These are phyloP conservation scores for Pseudogymnoascus sp. DNA, from an alignment of 2,329 filamentous ascomycete genomes.

Conservation along the genomic window DNA sequence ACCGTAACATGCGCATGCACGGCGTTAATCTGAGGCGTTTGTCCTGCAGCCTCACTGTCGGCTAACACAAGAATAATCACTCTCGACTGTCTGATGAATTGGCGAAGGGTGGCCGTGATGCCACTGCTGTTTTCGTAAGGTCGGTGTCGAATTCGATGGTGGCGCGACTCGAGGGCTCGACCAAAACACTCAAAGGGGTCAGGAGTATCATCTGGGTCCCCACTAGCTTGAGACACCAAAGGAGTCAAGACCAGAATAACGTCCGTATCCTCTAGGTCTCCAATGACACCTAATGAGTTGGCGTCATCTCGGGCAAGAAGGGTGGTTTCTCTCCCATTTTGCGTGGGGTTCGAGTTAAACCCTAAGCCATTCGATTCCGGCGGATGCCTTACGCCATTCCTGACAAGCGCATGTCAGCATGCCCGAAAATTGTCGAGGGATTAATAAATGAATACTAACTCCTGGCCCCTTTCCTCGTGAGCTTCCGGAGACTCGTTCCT, in stretches of 20 bases:
- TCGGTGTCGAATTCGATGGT: conserved; percentile 59
- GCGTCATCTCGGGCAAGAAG: conserved; percentile 24
- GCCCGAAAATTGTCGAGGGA: not conserved
- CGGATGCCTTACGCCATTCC: not conserved
- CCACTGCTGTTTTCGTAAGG: conserved; percentile 46
- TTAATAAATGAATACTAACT: conserved; percentile 1
- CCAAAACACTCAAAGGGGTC: conserved; percentile 71
- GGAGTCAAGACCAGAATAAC: conserved; percentile 57
- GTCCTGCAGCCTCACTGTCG: conserved; percentile 24
- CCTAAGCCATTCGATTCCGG: not conserved
- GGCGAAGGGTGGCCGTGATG: conserved; percentile 42
- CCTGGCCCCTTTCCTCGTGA: not conserved
- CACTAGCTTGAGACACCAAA: conserved; percentile 41
- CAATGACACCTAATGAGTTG: conserved; percentile 42
- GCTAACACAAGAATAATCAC: conserved; percentile 43
- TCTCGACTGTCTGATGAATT: conserved; percentile 28
- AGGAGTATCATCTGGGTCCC: conserved; percentile 35
- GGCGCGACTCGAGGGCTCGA: conserved; percentile 50
- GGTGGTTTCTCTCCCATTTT: not conserved
- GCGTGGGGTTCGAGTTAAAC: not conserved
- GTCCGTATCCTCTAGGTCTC: conserved; percentile 40
- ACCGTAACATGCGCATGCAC: conserved; percentile 17
- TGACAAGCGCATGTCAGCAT: not conserved
- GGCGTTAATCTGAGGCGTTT: conserved; percentile 2
- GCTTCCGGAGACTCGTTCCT: not conserved